These are phyloP conservation scores for Salinomyces thailandicus DNA, from an alignment of 2,329 filamentous ascomycete species.

Conservation along the genomic window DNA sequence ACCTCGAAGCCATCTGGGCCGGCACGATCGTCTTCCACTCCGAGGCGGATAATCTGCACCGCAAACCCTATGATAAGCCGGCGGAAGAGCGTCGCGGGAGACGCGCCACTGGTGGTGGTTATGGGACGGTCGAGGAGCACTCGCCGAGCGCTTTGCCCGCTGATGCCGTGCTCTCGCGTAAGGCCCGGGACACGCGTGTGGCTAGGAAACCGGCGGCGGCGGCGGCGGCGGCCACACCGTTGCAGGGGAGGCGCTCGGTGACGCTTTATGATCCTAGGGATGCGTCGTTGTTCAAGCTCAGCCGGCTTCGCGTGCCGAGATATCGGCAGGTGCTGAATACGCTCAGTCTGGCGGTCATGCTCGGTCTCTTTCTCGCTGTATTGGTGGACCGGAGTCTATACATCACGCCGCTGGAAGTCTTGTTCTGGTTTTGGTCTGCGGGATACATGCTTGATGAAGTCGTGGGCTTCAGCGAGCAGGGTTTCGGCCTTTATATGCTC, in stretches of 20 bases:
- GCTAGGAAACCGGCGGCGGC: slow-evolving; percentile 9
- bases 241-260: slow-evolving; percentile 56
- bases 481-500: slow-evolving; percentile 92
- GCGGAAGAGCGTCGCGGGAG: slow-evolving; percentile 10
- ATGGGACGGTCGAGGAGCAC: slow-evolving; percentile 29
- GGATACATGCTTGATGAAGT: slow-evolving; percentile 96
- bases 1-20: slow-evolving; percentile 95
- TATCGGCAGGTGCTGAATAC: slow-evolving; percentile 89
- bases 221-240: slow-evolving; percentile 17
- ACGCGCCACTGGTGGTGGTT: too few relatives aligned
- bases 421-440: slow-evolving; percentile 97
- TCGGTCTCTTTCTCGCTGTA: slow-evolving; percentile 77
- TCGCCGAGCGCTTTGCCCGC: slow-evolving; percentile 20
- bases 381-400: slow-evolving; percentile 62
- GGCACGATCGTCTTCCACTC: slow-evolving; percentile 93
- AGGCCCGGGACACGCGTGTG: slow-evolving; percentile 14
- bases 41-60: slow-evolving; percentile 72
- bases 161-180: slow-evolving; percentile 20
- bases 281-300: slow-evolving; percentile 84
- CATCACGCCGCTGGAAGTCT: slow-evolving; percentile 73
- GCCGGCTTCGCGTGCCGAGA: slow-evolving; percentile 76
- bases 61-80: slow-evolving; percentile 35
- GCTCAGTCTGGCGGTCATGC: slow-evolving; percentile 71
- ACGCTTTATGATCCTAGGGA: slow-evolving; percentile 83
- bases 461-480: slow-evolving; percentile 92